These are phyloP conservation scores for Mentha longifolia DNA, from an alignment of 257 asterid genomes.

Conservation along the genomic window DNA sequence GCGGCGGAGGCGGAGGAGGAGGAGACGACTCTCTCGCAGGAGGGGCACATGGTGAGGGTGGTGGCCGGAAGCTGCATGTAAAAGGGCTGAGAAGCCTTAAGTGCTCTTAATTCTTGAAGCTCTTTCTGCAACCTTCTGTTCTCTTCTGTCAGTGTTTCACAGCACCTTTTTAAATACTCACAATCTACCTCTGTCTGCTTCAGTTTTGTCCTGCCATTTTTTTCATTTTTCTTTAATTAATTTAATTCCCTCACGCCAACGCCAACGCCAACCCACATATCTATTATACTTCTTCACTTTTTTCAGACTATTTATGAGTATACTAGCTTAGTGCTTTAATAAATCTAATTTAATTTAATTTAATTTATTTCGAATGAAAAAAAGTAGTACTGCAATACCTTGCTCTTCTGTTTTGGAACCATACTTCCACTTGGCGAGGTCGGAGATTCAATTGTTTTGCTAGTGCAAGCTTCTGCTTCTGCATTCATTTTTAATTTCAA, in stretches of 20 bases:
- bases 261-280: no score
- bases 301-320: no score
- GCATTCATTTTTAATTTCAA: slow-evolving; percentile 8
- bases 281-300: no score
- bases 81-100: slow-evolving; percentile 78
- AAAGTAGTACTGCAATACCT: no score
- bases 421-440: slow-evolving; percentile 94
- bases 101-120: slow-evolving; percentile 81
- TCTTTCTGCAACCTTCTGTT: slow-evolving; percentile 82
- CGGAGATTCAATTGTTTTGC: slow-evolving; percentile 88
- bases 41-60: slow-evolving; percentile 92
- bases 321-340: no score
- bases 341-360: no score
- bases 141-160: slow-evolving; percentile 87
- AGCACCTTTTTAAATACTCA: slow-evolving; percentile 85
- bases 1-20: slow-evolving; percentile 32
- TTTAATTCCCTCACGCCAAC: no score
- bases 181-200: slow-evolving; percentile 97
- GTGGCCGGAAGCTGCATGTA: slow-evolving; percentile 92
- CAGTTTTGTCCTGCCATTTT: slow-evolving; percentile 76
- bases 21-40: slow-evolving; percentile 75
- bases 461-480: slow-evolving; percentile 81
- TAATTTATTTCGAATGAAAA: no score
- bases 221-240: slow-evolving; percentile 21
- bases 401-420: slow-evolving; percentile 97